Evolutionary conservation across 768 basidiomycete species (phyloP).

Genomic region (Agaricus sinodeliciosus): DNA sequence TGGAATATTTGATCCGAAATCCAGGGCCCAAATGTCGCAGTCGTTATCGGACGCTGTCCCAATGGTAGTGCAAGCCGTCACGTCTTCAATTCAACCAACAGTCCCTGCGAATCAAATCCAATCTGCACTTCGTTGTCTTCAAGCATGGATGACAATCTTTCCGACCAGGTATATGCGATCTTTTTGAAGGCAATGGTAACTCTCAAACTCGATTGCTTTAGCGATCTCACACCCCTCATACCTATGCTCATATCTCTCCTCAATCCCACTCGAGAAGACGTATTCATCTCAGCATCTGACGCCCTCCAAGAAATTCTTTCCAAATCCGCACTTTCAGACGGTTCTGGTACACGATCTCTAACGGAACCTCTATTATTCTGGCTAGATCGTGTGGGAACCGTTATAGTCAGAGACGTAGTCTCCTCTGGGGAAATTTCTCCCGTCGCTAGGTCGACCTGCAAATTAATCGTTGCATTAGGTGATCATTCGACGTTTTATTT

Average conservation of each 20-base stretch:
- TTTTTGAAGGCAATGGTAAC: background rate
- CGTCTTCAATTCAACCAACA: conserved; percentile 40
- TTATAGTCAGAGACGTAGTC: conserved; percentile 32
- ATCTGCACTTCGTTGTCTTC: conserved; percentile 72
- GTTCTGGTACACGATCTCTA: conserved; percentile 60
- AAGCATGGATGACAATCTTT: conserved; percentile 75
- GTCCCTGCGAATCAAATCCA: conserved; percentile 42
- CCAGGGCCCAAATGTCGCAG: conserved; percentile 57
- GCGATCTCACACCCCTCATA: conserved; percentile 66
- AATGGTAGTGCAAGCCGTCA: conserved; percentile 66
- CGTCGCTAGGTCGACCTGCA: conserved; percentile 67
- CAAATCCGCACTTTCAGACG: conserved; percentile 65
- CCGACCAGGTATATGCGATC: conserved; percentile 49
- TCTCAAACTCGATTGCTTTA: conserved; percentile 18
- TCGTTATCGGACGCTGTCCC: conserved; percentile 62
- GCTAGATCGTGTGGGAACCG: conserved; percentile 50
- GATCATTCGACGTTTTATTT: conserved; percentile 83
- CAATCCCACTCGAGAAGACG: conserved; percentile 38
- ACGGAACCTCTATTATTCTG: conserved; percentile 87
- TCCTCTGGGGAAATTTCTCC: conserved; percentile 41
- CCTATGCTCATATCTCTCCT: conserved; percentile 60
- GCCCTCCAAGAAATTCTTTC: conserved; percentile 74
- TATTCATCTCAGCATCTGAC: conserved; percentile 62
- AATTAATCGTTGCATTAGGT: conserved; percentile 73
- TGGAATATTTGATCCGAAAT: background rate